Evolutionary conservation across 2,329 filamentous ascomycete species (phyloP), one percentile per base, ranked within the genome.

Genomic region (Ophiostoma perfectum): DNA sequence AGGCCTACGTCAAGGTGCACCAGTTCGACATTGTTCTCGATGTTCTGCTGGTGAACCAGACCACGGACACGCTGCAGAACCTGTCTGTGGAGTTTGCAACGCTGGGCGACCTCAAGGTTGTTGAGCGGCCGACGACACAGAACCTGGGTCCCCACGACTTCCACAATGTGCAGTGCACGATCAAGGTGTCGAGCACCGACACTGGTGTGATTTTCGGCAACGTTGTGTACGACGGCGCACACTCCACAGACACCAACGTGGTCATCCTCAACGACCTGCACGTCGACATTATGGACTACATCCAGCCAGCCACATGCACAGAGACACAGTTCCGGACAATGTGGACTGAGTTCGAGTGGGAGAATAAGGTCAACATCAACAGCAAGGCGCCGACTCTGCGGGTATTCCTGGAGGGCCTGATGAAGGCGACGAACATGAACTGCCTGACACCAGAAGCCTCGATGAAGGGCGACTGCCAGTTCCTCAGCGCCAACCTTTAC

Each of bases 311-410:
- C 6, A 89, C 93, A 16, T 99, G 95, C 83, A 95, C 92, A 4
- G 95, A 99, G 83, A 97, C 94, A 11, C 93, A 98, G 76, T 99
- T 99, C 88, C 88, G 95, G 70, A 96, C 92, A n/a, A 99, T 99
- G 95, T 99, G 95, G 95, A 99, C 95, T 49, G 95, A 99, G 77
- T 99, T 99, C 73, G 95, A 99, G 78, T 99, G 95, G 95, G 95
- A 99, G 84, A 99, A 99, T 82, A 99, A 99, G 86, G 94, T 99
- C 79, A 99, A 99, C 81, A 98, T 99, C 81, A 97, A 97, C 81
- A 96, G 92, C 72, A 98, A 97, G 84, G 92, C 92, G 73, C 96
- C 94, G 82, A 90, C 87, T 41, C 83, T 99, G 70, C 88, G 94
- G 65, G 92, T 96, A 27, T 99, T 99, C 86, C 81, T 99, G 72